These are phyloP conservation scores for Hylodesmum podocarpum DNA, from an alignment of 306 rosid genomes.

Conservation along the genomic window DNA sequence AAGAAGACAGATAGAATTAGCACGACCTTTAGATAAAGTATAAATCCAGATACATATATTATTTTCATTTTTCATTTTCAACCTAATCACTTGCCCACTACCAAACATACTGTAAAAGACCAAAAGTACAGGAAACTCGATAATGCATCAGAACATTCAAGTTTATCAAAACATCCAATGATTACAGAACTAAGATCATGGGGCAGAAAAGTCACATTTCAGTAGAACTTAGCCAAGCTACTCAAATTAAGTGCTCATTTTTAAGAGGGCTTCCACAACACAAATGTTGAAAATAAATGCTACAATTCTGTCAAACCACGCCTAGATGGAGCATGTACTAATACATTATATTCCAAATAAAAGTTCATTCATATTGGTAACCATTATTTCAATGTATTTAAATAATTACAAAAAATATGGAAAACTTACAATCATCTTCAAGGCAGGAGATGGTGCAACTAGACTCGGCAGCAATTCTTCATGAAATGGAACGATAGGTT, in stretches of 20 bases:
- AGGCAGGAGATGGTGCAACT: conserved; percentile 36
- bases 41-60: conserved; percentile 7
- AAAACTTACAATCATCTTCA: conserved; percentile 52
- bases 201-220: conserved; percentile 1
- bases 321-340: not conserved
- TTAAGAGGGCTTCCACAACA: not conserved
- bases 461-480: conserved; percentile 44
- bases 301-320: conserved; percentile 3
- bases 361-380: conserved; percentile 15
- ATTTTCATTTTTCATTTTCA: conserved; percentile 1
- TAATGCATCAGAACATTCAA: not conserved
- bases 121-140: not conserved
- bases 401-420: conserved; percentile 10
- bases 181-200: not conserved
- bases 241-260: not conserved
- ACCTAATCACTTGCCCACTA: conserved; percentile 16
- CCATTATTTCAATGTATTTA: not conserved
- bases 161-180: not conserved
- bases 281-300: conserved; percentile 3
- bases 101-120: not conserved
- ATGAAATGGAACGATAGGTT: conserved; percentile 42
- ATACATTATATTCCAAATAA: conserved; percentile 4
- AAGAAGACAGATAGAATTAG: not conserved
- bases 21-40: not conserved
- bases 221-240: not conserved